A percentile compares a stretch with the other conserved stretches of the same genome.
Evolutionary conservation across 306 rosid species (phyloP).

Genomic region (Corylus heterophylla): DNA sequence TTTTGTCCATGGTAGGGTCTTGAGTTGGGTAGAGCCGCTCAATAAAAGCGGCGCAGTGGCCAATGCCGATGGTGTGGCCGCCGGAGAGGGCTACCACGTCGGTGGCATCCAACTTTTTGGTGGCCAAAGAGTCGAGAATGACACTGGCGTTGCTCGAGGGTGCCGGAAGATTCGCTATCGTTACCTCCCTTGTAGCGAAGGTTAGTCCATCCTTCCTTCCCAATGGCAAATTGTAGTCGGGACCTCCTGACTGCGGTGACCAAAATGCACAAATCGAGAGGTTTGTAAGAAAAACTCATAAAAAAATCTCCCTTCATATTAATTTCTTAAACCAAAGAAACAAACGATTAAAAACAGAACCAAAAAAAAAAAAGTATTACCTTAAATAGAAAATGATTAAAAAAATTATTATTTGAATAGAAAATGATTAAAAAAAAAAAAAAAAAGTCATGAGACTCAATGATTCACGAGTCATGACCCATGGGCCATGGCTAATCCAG

Average conservation of each 20-base stretch:
- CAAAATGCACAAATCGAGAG: not conserved
- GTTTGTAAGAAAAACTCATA: too few species aligned
- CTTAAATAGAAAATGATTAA: too few species aligned
- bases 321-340: too few species aligned
- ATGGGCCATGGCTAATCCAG: too few species aligned
- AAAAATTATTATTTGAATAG: too few species aligned
- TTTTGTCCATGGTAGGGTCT: constrained; percentile 58
- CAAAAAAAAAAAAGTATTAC: too few species aligned
- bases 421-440: too few species aligned
- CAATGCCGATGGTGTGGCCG: constrained; percentile 67
- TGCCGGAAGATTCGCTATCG: constrained; percentile 45
- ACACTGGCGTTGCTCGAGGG: constrained; percentile 39
- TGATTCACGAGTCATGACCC: too few species aligned
- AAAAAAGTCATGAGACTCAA: too few species aligned
- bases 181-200: constrained; percentile 39
- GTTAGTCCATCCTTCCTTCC: constrained; percentile 60
- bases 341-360: too few species aligned
- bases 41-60: constrained; percentile 53
- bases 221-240: constrained; percentile 52
- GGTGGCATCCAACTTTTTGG: constrained; percentile 51
- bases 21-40: constrained; percentile 56
- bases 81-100: constrained; percentile 71
- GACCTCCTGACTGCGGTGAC: constrained; percentile 64
- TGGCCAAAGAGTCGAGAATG: constrained; percentile 39
- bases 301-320: too few species aligned